Evolutionary conservation across 1,284 basidiomycete genomes (phyloP), one percentile per base, ranked within the genome.

Genomic region (Sporisorium iseilematis-ciliati): DNA sequence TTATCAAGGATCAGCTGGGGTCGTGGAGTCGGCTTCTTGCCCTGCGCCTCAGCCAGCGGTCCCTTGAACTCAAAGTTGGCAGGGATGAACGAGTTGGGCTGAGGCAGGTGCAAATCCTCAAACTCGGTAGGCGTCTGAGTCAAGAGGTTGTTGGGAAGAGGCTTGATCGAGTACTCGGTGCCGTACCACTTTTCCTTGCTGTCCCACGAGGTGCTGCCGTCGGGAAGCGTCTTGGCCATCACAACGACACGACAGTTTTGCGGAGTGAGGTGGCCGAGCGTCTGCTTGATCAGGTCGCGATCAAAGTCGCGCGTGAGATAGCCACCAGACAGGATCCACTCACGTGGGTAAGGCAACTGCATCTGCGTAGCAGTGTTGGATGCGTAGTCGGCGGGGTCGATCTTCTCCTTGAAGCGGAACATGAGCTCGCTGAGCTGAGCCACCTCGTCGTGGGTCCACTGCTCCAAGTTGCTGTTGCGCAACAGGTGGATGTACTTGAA

Each of bases 401-500:
- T 88, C 86, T 97, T 95, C 86, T 99, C 96, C 56, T 91, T 89
- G 85, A 97, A 99, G 40, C 91, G 89, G 89, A 97, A 99, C 25
- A 90, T 90, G 35, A 92, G 92, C 35, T 90, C 87, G 33, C 91
- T 90, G 43, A 99, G 89, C 45, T 89, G 88, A 51, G 90, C 89
- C 60, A 92, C 89, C 86, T 99, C 97, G 48, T 90, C 87, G 84
- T 95, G 95, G 68, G 92, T 89, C 88, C 90, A 92, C 50, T 89
- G 84, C 20, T 92, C 89, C 43, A 96, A 90, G 6, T 89, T 87
- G 31, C 85, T 84, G 6, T 91, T 90, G 21, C 90, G 88, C 90
- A 99, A 88, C 21, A 99, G 89, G 11, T 91, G 89, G 69, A 99
- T 89, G 87, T 97, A 99, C 82, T 95, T 93, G 89, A 93, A 95